Base-by-base conservation (phyloP, 1,284 basidiomycete genomes). In the Pseudozyma sp. region DNA sequence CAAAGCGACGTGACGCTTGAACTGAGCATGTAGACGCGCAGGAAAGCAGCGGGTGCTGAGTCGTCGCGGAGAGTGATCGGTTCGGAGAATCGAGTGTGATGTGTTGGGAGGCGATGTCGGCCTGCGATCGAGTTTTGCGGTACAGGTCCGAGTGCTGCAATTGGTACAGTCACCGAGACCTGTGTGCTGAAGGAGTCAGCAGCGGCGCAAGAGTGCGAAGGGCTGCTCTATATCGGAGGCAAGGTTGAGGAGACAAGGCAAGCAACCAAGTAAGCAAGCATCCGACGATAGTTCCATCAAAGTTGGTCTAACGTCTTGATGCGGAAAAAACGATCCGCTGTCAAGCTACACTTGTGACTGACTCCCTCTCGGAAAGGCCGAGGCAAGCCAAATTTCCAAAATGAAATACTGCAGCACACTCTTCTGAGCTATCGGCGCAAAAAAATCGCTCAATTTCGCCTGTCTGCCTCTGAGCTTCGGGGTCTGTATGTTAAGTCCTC, bases 121-220 rank as follows among this genome's bases (percentile, higher is more conserved):
- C 17, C 43, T 14, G 40, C 40, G 40, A 42, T 8, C 35, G 14
- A 37, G 14, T 37, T 8, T 37, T 37, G 35, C n/a, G 29, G 54
- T 57, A 65, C 62, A 65, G 62, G 62, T 65, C 62, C 62, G 62
- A 65, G 62, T 51, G 62, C 62, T 65, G 62, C 54, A 24, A 37
- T 16, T 37, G 16, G 33, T 54, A 60, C 64, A 67, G 64, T 57
- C 43, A 60, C 64, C 37, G 57, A 67, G 64, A 67, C 64, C 64
- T 67, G 64, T 67, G 29, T 67, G 64, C 64, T 67, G 64, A 51
- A 9, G 7, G 2, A 43, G 19, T 45, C 64, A 60, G 57, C 64
- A 67, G 57, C 53, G 45, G 57, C 35, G 31, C 37, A 52, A 52
- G 43, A 13, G 43, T 39, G 49, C 39, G 64, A 44, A 44, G 14